Evolutionary conservation across 345 rosid genomes (phyloP).

Genomic region (Ricinus communis): DNA sequence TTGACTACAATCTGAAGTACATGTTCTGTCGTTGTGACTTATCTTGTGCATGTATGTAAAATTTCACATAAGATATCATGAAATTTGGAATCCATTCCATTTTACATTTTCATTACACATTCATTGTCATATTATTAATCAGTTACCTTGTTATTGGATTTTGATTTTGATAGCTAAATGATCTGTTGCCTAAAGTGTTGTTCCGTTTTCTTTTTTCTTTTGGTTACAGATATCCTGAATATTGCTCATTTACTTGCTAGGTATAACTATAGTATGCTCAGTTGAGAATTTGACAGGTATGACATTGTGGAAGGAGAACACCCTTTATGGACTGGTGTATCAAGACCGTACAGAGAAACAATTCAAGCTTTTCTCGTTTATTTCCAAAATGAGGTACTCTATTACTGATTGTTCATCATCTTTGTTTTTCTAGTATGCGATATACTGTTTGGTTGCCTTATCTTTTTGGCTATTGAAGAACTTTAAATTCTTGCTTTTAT

Average conservation of each 20-base stretch:
- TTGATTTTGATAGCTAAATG: neutral
- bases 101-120: neutral
- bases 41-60: neutral
- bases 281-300: slow-evolving; percentile 67
- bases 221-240: slow-evolving; percentile 5
- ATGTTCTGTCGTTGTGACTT: neutral
- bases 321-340: slow-evolving; percentile 76
- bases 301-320: slow-evolving; percentile 72
- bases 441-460: no score
- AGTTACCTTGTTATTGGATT: neutral
- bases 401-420: neutral
- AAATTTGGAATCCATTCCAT: neutral
- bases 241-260: slow-evolving; percentile 26
- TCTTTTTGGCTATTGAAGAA: no score
- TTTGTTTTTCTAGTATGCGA: no score
- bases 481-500: neutral
- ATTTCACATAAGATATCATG: neutral
- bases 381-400: slow-evolving; percentile 84
- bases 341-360: slow-evolving; percentile 90
- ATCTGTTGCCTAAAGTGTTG: neutral
- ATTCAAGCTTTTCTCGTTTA: slow-evolving; percentile 83
- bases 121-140: neutral
- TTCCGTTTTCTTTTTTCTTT: neutral
- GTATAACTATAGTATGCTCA: slow-evolving; percentile 34
- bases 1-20: no score